A percentile compares a stretch with the other conserved stretches of the same genome.
phyloP scores from a whole-genome alignment of 1,139 yeast genomes.

The Kodamaea plutei region DNA sequence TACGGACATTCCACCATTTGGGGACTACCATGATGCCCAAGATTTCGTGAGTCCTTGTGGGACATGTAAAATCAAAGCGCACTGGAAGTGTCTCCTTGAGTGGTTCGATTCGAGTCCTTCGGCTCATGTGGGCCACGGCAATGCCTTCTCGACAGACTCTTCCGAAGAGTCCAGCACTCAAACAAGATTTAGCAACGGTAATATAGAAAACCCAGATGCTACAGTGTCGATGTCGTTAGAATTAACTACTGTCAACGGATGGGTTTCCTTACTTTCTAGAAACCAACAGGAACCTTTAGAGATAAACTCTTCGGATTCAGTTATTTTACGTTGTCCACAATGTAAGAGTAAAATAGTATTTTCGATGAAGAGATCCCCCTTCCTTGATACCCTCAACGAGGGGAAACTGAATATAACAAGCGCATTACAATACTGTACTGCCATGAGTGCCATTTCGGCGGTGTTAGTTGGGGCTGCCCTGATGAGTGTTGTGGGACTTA shows the following conservation, averaged over 20 bases:
- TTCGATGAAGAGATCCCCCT: conserved; percentile 28
- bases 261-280: neutral
- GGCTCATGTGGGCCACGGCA: no score
- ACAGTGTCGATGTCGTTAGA: neutral
- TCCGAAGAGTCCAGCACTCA: no score
- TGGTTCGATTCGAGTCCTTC: conserved; percentile 41
- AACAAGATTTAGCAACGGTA: no score
- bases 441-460: conserved; percentile 36
- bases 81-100: conserved; percentile 39
- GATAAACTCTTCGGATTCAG: conserved; percentile 3
- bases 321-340: conserved; percentile 40
- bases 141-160: no score
- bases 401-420: conserved; percentile 20
- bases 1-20: conserved; percentile 42
- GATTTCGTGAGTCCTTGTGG: conserved; percentile 40
- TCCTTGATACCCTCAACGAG: conserved; percentile 22
- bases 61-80: conserved; percentile 36
- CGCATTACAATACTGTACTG: conserved; percentile 28
- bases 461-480: conserved; percentile 42
- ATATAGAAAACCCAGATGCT: no score
- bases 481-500: conserved; percentile 40
- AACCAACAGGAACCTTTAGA: neutral
- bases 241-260: neutral
- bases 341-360: conserved; percentile 38
- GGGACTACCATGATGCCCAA: conserved; percentile 33